These are phyloP conservation scores for Wickerhamiella dianesei DNA, from an alignment of 805 yeast species.

Conservation along the genomic window DNA sequence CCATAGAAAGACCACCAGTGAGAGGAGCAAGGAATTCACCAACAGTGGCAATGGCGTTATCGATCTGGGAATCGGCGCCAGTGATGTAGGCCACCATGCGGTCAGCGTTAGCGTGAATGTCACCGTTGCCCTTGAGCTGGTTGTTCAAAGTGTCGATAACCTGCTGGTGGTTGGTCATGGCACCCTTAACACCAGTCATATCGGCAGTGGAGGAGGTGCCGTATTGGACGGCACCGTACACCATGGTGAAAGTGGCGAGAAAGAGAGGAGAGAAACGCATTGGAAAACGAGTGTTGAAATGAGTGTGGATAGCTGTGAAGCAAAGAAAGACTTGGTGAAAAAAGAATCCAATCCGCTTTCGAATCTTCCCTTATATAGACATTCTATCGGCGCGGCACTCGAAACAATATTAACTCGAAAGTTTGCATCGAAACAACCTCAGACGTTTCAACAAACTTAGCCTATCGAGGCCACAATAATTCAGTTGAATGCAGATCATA, in stretches of 20 bases:
- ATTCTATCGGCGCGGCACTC: not conserved
- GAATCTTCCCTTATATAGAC: not conserved
- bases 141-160: constrained; percentile 12
- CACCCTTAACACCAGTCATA: constrained; percentile 12
- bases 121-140: constrained; percentile 7
- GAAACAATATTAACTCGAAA: not conserved
- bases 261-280: constrained; percentile 8
- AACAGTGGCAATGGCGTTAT: constrained; percentile 19
- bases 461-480: too few relatives aligned
- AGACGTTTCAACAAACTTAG: not conserved
- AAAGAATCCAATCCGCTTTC: not conserved
- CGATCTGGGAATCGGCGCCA: constrained; percentile 25
- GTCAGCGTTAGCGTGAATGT: constrained; percentile 9
- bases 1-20: constrained; percentile 14
- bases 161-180: constrained; percentile 15
- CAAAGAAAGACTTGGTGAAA: not conserved
- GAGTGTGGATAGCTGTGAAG: not conserved
- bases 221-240: constrained; percentile 3
- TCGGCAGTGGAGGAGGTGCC: constrained; percentile 2
- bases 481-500: not conserved
- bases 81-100: constrained; percentile 18
- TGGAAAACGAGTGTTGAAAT: not conserved
- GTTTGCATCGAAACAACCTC: not conserved
- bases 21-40: constrained; percentile 12
- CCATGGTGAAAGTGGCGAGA: constrained; percentile 9